Evolutionary conservation across 139 green algal genomes (phyloP).

Genomic region (Coelastrella sp.): DNA sequence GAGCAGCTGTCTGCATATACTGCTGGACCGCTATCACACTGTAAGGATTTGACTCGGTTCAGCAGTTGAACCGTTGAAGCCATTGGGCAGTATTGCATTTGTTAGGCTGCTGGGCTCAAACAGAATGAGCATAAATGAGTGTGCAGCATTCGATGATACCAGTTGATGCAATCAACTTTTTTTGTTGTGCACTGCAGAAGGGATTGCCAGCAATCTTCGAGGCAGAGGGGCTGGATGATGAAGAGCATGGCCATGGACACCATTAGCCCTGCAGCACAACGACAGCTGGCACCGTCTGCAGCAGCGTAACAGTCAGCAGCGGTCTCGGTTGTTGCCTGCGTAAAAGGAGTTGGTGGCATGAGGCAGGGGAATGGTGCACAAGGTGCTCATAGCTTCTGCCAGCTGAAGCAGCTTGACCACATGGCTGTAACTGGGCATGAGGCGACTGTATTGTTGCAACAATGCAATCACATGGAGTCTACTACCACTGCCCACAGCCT

Average conservation of each 20-base stretch:
- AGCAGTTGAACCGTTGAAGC: too few species aligned
- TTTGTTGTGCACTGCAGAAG: slow-evolving; percentile 30
- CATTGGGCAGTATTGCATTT: too few species aligned
- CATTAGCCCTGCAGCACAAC: slow-evolving; percentile 39
- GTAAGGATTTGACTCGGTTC: too few species aligned
- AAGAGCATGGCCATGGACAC: slow-evolving; percentile 39
- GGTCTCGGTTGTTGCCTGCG: not conserved
- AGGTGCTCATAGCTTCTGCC: too few species aligned
- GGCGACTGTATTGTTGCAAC: too few species aligned
- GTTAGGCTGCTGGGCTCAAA: not conserved
- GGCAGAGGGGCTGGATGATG: slow-evolving; percentile 45
- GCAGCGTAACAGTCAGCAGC: not conserved
- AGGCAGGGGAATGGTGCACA: too few species aligned
- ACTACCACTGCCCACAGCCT: too few species aligned
- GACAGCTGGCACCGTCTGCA: not conserved
- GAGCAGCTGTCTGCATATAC: not conserved
- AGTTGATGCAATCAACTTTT: not conserved
- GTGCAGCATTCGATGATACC: not conserved
- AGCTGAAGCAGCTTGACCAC: too few species aligned
- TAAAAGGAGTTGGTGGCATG: too few species aligned
- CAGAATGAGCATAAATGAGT: not conserved
- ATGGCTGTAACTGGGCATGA: too few species aligned
- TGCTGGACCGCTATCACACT: not conserved
- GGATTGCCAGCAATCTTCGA: slow-evolving; percentile 48
- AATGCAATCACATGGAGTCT: too few species aligned